Evolutionary conservation across 257 asterid genomes (phyloP), one percentile per base, ranked within the genome.

Genomic region (Cordia subcordata): DNA sequence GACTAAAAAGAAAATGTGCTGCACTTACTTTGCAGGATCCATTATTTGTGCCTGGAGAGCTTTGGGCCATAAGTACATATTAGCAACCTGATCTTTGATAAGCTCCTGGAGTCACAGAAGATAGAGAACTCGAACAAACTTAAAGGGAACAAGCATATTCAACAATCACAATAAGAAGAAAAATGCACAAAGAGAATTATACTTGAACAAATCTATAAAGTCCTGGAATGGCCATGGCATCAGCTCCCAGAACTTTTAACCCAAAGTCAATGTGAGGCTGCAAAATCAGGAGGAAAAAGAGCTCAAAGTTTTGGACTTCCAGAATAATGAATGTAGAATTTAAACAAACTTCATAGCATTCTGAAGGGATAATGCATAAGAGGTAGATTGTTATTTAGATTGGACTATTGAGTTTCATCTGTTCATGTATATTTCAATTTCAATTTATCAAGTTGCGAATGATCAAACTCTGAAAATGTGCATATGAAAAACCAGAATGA

Each of bases 251-350:
- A 53, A 93, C 77, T 85, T 89, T 93, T 23, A 85, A 83, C 68
- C 99, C 99, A 70, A 87, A 93, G 72, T 93, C 99, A 23, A 93
- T 94, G 62, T 89, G 97, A 62, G 99, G 99, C 99, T 93, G 82
- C 78, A 69, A 46, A 49, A 14, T 42, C 15, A 14, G 10, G 35
- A 42, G 15, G 47, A 42, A 42, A 42, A 8, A 42, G 47, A 27
- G 35, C 35, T 42, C 47, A 42, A 42, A 2, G 47, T 11, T 14
- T 44, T n/a, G 58, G 21, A 58, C 42, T 46, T 12, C 38, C 40
- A 18, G 49, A 69, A 27, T 6, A 27, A 27, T 27, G 35, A 27
- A 27, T 27, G 3, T 27, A 27, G 4, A 6, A 3, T 1, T 27
- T 27, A 27, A 6, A 27, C 35, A 27, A 27, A 3, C 35, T n/a